These are phyloP conservation scores for Naganishia friedmannii DNA, from an alignment of 768 basidiomycete species.

Conservation along the genomic window DNA sequence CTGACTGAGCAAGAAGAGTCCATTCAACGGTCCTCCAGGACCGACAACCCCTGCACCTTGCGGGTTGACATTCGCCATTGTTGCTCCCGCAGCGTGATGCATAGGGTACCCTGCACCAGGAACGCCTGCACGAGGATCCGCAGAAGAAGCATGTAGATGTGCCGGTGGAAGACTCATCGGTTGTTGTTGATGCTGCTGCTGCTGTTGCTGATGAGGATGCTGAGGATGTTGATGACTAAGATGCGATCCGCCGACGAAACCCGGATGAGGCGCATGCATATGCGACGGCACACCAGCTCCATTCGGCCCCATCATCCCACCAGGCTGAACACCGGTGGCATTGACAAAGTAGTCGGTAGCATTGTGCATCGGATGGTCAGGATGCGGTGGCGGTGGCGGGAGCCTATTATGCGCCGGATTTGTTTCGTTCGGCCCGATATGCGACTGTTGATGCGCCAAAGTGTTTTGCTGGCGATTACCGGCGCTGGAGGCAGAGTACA, in stretches of 20 bases:
- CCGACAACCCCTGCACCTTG: background rate
- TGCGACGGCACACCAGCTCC: background rate
- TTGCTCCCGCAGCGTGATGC: conserved; percentile 13
- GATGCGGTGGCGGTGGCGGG: conserved; percentile 13
- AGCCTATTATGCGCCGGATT: background rate
- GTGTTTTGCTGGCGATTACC: background rate
- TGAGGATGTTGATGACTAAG: conserved; percentile 33
- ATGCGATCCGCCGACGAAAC: conserved; percentile 2
- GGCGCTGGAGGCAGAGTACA: background rate
- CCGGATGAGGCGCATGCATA: background rate
- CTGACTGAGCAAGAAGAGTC: conserved; percentile 86
- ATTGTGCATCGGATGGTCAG: conserved; percentile 18
- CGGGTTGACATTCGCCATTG: conserved; percentile 6
- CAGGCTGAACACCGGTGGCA: background rate
- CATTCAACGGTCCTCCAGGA: conserved; percentile 66
- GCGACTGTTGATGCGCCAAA: background rate
- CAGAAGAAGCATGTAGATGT: conserved; percentile 21
- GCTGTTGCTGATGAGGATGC: conserved; percentile 21
- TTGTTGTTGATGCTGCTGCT: conserved; percentile 23
- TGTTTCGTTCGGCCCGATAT: background rate
- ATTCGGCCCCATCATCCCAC: background rate
- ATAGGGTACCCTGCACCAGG: background rate
- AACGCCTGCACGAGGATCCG: background rate
- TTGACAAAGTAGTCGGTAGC: conserved; percentile 17
- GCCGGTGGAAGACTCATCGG: conserved; percentile 29